Evolutionary conservation across 2,329 filamentous ascomycete species (phyloP), one percentile per base, ranked within the genome.

Genomic region (Penicillium freii): DNA sequence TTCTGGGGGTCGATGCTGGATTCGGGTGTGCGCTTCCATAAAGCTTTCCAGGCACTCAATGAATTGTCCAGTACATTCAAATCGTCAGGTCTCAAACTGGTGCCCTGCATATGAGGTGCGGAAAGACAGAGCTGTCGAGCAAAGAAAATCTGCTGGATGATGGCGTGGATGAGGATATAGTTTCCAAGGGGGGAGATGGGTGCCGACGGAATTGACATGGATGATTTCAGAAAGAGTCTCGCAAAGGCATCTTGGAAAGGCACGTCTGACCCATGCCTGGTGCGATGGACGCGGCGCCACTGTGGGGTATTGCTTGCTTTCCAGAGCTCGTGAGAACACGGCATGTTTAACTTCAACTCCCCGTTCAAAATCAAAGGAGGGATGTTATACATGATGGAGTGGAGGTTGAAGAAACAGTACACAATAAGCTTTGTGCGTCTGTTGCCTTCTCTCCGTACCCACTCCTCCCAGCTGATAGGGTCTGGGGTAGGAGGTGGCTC

Each of bases 301-400:
- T 80, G 74, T 19, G 72, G 63, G 17, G 80, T 77, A 38, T 77
- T 81, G 11, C 73, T 71, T 3, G 83, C 82, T 63, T 81, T 82
- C 79, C 83, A 86, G 56, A 82, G 78, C 25, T 80, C 78, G 34
- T 80, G 79, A 45, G 77, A 80, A 59, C 79, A 82, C 0, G 83
- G 84, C 62, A 86, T 78, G 50, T 78, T 78, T 60, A 84, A 68
- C 51, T 78, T 79, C 50, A 85, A 67, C 67, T 86, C 81, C 33
- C 77, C 76, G 63, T 82, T 84, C 51, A 84, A 66, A 27, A 86
- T 79, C 43, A 84, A 73, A 0, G 84, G 83, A 29, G 83, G 82
- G 15, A 84, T 82, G 67, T 85, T 83, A 73, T 85, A 86, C 63
- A 84, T 84, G 53, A 86, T 83, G 34, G 80, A 83, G 60, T 86